These are phyloP conservation scores for Rhodomyrtus psidioides DNA, from an alignment of 441 rosid genomes.

Conservation along the genomic window DNA sequence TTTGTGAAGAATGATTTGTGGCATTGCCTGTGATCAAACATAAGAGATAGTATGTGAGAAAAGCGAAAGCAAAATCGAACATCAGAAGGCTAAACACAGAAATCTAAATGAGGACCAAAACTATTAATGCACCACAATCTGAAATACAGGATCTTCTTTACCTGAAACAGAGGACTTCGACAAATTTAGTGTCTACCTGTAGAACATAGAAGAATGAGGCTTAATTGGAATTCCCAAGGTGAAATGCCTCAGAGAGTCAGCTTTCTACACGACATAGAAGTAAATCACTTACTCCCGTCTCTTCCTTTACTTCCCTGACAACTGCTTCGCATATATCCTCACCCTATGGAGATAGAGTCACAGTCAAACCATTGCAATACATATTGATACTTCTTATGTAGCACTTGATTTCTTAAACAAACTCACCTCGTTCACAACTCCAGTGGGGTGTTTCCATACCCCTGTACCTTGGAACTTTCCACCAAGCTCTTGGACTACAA, in stretches of 20 bases:
- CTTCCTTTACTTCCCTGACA: slow-evolving; percentile 72
- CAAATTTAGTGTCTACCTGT: slow-evolving; percentile 2
- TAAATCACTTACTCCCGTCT: slow-evolving; percentile 54
- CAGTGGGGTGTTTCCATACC: slow-evolving; percentile 78
- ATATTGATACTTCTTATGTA: background rate
- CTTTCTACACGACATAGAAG: background rate
- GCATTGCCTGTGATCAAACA: background rate
- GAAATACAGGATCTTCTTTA: background rate
- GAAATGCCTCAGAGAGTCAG: background rate
- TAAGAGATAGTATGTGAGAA: background rate
- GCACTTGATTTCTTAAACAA: background rate
- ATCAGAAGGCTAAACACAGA: background rate
- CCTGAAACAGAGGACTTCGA: slow-evolving; percentile 1
- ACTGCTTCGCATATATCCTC: slow-evolving; percentile 58
- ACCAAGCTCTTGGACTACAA: slow-evolving; percentile 62
- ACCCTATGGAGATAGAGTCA: slow-evolving; percentile 28
- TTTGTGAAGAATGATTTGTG: slow-evolving; percentile 3
- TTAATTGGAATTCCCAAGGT: background rate
- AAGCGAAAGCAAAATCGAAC: background rate
- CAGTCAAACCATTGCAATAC: background rate
- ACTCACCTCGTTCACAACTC: slow-evolving; percentile 54
- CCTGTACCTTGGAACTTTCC: slow-evolving; percentile 50
- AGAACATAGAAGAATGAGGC: background rate
- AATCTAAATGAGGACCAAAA: background rate
- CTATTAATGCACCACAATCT: background rate